A percentile compares a stretch with the other conserved stretches of the same genome.
These are phyloP conservation scores for Cyberlindnera xylosilytica DNA, from an alignment of 805 yeast genomes.

Conservation along the genomic window DNA sequence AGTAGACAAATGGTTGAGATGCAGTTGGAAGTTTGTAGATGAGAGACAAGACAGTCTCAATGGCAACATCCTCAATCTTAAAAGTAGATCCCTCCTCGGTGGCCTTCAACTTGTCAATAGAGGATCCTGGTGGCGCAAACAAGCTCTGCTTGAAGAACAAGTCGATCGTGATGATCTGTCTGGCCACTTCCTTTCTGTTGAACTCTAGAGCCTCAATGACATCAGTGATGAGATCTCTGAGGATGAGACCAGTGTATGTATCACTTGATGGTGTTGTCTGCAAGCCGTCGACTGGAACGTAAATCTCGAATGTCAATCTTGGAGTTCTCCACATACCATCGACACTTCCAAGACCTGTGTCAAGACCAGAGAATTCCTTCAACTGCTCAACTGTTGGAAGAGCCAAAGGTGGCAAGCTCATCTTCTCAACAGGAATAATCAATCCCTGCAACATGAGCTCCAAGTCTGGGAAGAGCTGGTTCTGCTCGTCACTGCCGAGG, in stretches of 20 bases:
- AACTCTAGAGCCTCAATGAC: slow-evolving; percentile 77
- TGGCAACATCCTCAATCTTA: slow-evolving; percentile 87
- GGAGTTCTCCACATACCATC: slow-evolving; percentile 70
- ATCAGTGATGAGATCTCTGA: slow-evolving; percentile 76
- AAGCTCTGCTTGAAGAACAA: slow-evolving; percentile 61
- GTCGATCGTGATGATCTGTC: slow-evolving; percentile 74
- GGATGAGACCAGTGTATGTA: slow-evolving; percentile 53
- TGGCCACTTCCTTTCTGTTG: slow-evolving; percentile 83
- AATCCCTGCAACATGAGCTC: slow-evolving; percentile 16
- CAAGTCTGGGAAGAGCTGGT: slow-evolving; percentile 35
- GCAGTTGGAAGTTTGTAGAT: slow-evolving; percentile 72
- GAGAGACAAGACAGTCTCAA: slow-evolving; percentile 76
- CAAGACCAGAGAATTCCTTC: slow-evolving; percentile 29
- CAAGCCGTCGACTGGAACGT: slow-evolving; percentile 48
- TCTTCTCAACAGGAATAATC: slow-evolving; percentile 19
- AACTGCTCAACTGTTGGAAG: slow-evolving; percentile 38
- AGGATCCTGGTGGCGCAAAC: slow-evolving; percentile 73
- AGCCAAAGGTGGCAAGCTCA: slow-evolving; percentile 24
- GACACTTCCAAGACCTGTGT: slow-evolving; percentile 44
- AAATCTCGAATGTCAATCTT: slow-evolving; percentile 59
- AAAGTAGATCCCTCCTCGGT: slow-evolving; percentile 57
- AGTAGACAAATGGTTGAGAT: slow-evolving; percentile 69
- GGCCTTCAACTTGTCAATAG: slow-evolving; percentile 64
- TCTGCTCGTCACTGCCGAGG: slow-evolving; percentile 6
- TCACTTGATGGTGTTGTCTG: slow-evolving; percentile 62